phyloP scores from a whole-genome alignment of 306 rosid species.

The Cucumis sativus region DNA sequence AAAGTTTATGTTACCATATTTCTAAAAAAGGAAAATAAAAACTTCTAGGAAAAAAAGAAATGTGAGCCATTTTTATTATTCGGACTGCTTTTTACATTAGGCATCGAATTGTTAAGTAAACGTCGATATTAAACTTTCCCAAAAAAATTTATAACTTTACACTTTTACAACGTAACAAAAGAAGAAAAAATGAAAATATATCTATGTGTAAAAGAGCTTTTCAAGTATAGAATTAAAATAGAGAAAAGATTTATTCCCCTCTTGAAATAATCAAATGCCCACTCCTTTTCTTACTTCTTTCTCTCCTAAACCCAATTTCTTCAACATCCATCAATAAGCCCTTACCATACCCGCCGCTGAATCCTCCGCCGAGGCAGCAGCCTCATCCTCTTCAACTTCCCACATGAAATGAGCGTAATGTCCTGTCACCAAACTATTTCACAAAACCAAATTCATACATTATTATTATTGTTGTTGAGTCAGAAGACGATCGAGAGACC shows the following conservation, averaged over 20 bases:
- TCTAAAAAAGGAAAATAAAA: too few species aligned
- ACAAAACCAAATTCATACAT: background rate
- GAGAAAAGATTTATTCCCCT: background rate
- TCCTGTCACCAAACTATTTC: conserved; percentile 47
- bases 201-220: background rate
- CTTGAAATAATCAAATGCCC: background rate
- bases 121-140: background rate
- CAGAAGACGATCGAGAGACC: too few species aligned
- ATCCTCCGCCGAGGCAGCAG: conserved; percentile 3
- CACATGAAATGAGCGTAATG: conserved; percentile 58
- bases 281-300: background rate
- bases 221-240: background rate
- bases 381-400: conserved; percentile 50
- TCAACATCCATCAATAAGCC: conserved; percentile 14
- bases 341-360: conserved; percentile 18
- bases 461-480: too few species aligned
- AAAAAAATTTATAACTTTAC: background rate
- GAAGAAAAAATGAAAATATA: background rate
- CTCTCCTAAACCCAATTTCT: background rate
- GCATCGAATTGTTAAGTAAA: background rate
- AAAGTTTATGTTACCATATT: too few species aligned
- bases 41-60: too few species aligned
- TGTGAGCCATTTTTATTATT: background rate
- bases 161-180: background rate
- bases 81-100: background rate